Evolutionary conservation across 257 asterid genomes (phyloP), one percentile per base, ranked within the genome.

Genomic region (Mitragyna speciosa): DNA sequence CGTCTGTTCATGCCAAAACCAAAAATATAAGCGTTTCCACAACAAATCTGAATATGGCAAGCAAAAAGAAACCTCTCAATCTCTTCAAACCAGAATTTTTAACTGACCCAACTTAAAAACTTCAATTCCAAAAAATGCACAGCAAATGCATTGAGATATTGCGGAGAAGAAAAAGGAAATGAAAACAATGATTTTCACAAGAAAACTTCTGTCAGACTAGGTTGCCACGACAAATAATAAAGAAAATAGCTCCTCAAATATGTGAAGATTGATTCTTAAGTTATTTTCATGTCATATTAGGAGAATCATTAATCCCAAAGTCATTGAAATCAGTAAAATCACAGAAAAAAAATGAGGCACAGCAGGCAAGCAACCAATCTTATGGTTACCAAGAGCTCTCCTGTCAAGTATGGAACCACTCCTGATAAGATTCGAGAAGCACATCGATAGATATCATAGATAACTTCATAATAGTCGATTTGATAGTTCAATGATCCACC

Each of bases 321-420:
- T 52, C 30, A 64, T 12, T 36, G 58, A 7, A 30, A 64, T 17
- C 39, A 22, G n/a, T 28, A 49, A 17, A 33, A 47, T 64, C 74
- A 67, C 66, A 72, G 48, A 45, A 76, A 15, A 17, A 20, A 51
- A 80, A 70, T 30, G 41, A 47, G 12, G 26, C 78, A 80, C 70
- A 72, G 30, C 78, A 36, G 16, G 77, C 64, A 82, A 77, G 65
- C 75, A 87, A 78, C 70, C 36, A 73, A 80, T 59, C 79, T n/a
- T 12, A 72, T 65, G 75, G 72, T 87, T 92, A 96, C 99, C 99
- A 91, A 90, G 75, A 96, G 91, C 89, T 96, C 99, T 83, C 96
- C 98, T n/a, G 97, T 94, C 79, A 96, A 86, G 85, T 91, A 92
- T 78, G 99, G 97, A 80, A 92, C 93, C 80, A 92, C 96, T 86